A percentile compares a stretch with the other conserved stretches of the same genome.
phyloP scores from a whole-genome alignment of 1,139 yeast species.

The Pichia sp. region DNA sequence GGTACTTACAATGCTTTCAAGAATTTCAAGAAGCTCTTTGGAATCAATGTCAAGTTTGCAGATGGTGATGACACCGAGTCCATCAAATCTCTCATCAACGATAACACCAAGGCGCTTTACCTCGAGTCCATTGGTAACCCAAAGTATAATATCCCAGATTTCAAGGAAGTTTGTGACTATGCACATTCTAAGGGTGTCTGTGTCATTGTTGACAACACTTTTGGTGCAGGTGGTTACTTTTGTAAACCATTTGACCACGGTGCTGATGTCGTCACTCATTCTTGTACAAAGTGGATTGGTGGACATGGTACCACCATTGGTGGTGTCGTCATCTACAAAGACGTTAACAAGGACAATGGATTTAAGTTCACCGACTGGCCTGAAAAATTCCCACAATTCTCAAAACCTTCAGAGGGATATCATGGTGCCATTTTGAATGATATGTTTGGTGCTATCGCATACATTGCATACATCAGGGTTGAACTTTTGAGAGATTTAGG shows the following conservation, averaged over 20 bases:
- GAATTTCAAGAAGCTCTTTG: constrained; percentile 74
- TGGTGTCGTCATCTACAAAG: constrained; percentile 85
- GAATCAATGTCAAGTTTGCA: constrained; percentile 79
- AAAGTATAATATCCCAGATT: constrained; percentile 86
- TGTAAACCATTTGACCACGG: constrained; percentile 84
- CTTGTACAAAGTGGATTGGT: constrained; percentile 98
- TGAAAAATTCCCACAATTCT: constrained; percentile 83
- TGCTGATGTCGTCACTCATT: constrained; percentile 57
- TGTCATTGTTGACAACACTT: constrained; percentile 92
- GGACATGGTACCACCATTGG: constrained; percentile 97
- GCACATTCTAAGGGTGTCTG: constrained; percentile 91
- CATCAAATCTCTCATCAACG: constrained; percentile 68
- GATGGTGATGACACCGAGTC: constrained; percentile 62
- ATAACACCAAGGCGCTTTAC: constrained; percentile 82
- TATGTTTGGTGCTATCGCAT: constrained; percentile 75
- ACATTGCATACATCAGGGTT: constrained; percentile 71
- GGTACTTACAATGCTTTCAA: constrained; percentile 96
- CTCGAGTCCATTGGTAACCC: constrained; percentile 94
- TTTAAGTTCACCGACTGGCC: constrained; percentile 89
- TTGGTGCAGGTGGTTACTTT: constrained; percentile 93
- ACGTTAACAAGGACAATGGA: constrained; percentile 39
- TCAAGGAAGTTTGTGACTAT: constrained; percentile 62
- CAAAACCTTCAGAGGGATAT: constrained; percentile 86
- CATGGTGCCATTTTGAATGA: constrained; percentile 83
- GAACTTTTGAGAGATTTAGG: constrained; percentile 92